Evolutionary conservation across 2,329 filamentous ascomycete genomes (phyloP).

Genomic region (Aspergillus pseudotamarii): DNA sequence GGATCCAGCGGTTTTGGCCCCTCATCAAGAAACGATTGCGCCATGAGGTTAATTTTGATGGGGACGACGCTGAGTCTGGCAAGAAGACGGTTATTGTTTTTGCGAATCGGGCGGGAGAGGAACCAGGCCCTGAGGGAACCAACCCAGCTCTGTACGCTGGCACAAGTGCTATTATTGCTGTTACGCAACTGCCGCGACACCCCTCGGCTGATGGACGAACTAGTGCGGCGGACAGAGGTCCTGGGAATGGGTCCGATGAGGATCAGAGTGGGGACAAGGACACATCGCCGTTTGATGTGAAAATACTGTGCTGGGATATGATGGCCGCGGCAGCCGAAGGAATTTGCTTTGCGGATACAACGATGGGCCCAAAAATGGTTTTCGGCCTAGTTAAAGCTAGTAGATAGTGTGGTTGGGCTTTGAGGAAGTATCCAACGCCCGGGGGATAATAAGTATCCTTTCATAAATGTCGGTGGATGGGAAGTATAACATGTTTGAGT

Average conservation of each 20-base stretch:
- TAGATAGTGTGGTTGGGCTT: background rate
- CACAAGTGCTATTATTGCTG: constrained; percentile 49
- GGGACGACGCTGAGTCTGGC: constrained; percentile 17
- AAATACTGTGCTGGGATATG: constrained; percentile 50
- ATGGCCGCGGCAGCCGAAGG: constrained; percentile 49
- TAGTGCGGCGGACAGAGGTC: constrained; percentile 8
- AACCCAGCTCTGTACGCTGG: constrained; percentile 51
- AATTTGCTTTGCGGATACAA: constrained; percentile 51
- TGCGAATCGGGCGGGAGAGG: constrained; percentile 50
- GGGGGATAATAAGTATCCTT: background rate
- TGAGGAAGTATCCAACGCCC: background rate
- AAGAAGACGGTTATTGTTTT: constrained; percentile 50
- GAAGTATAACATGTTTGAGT: background rate
- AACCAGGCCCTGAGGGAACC: constrained; percentile 40
- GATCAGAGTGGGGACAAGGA: constrained; percentile 20
- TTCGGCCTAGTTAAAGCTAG: constrained; percentile 33
- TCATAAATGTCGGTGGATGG: background rate
- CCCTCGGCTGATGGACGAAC: constrained; percentile 15
- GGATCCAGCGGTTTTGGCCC: constrained; percentile 63
- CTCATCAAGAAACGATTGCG: constrained; percentile 40
- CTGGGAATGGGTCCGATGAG: constrained; percentile 19
- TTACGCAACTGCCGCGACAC: constrained; percentile 33
- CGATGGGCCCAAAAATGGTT: constrained; percentile 42
- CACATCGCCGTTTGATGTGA: constrained; percentile 32
- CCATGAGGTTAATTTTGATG: constrained; percentile 32